Conservation (phyloP, 257 asterid genomes). For the Fraxinus quadrangulata region DNA sequence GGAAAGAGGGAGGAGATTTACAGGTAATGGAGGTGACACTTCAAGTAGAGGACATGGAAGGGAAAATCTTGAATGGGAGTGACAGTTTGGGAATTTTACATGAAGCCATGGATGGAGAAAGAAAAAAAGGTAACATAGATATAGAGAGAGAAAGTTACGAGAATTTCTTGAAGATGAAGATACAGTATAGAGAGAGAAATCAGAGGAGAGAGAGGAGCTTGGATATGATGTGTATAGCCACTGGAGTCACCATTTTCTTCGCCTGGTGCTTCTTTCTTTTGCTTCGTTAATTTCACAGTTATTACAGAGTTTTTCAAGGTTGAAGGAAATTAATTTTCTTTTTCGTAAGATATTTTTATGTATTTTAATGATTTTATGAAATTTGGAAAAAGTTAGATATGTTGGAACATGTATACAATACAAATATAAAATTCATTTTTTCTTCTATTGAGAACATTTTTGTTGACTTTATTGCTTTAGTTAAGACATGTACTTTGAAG, state of each 20-base stretch:
- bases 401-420: too few relatives aligned
- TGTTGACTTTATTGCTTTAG: too few relatives aligned
- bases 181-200: constrained; percentile 39
- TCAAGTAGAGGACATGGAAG: constrained; percentile 71
- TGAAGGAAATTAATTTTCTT: not conserved
- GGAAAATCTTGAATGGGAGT: constrained; percentile 48
- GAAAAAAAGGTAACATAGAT: constrained; percentile 33
- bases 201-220: constrained; percentile 44
- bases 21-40: constrained; percentile 60
- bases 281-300: constrained; percentile 5
- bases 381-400: not conserved
- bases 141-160: constrained; percentile 46
- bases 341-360: not conserved
- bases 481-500: too few relatives aligned
- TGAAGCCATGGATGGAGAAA: constrained; percentile 51
- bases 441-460: too few relatives aligned
- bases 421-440: too few relatives aligned
- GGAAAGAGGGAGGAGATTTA: constrained; percentile 52
- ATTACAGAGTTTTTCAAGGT: not conserved
- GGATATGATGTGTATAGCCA: constrained; percentile 45
- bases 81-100: constrained; percentile 46
- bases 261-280: constrained; percentile 35
- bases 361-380: not conserved
- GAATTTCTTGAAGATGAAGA: constrained; percentile 40
- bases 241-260: constrained; percentile 45